Evolutionary conservation across 345 rosid species (phyloP).

Genomic region (Lumnitzera littorea): DNA sequence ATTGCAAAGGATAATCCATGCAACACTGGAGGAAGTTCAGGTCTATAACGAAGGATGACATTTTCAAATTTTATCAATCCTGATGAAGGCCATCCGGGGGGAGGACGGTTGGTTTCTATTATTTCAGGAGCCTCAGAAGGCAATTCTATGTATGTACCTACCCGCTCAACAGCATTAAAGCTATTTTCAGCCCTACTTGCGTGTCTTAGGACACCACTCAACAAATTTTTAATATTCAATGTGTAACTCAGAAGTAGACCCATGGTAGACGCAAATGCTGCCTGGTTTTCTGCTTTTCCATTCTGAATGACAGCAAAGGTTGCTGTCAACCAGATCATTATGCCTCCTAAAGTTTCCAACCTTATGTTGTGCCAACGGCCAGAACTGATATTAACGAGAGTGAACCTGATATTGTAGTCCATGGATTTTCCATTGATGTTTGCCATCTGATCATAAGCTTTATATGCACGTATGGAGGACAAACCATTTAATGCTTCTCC

Average conservation of each 20-base stretch:
- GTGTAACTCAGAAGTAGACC: conserved; percentile 92
- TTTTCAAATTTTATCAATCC: conserved; percentile 76
- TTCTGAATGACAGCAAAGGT: conserved; percentile 79
- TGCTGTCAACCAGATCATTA: conserved; percentile 92
- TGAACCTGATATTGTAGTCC: conserved; percentile 93
- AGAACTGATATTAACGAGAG: conserved; percentile 67
- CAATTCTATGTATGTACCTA: conserved; percentile 75
- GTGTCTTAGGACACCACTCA: conserved; percentile 76
- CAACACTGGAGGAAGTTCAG: conserved; percentile 88
- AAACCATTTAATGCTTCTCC: conserved; percentile 96
- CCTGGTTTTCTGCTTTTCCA: conserved; percentile 54
- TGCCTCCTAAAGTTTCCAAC: conserved; percentile 77
- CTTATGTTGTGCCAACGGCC: conserved; percentile 88
- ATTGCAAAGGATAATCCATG: conserved; percentile 62
- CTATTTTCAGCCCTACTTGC: conserved; percentile 96
- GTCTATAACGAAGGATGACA: conserved; percentile 74
- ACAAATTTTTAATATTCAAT: conserved; percentile 63
- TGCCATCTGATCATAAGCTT: conserved; percentile 83
- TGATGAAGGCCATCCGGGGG: conserved; percentile 77
- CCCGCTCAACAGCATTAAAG: conserved; percentile 90
- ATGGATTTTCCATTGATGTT: conserved; percentile 65
- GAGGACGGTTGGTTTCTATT: conserved; percentile 57
- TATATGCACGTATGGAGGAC: conserved; percentile 80
- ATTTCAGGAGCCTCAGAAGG: conserved; percentile 80
- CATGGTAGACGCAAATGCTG: conserved; percentile 76